Conservation (phyloP, 352 stramenopile species). For the Phytopythium cucurbitacearum region DNA sequence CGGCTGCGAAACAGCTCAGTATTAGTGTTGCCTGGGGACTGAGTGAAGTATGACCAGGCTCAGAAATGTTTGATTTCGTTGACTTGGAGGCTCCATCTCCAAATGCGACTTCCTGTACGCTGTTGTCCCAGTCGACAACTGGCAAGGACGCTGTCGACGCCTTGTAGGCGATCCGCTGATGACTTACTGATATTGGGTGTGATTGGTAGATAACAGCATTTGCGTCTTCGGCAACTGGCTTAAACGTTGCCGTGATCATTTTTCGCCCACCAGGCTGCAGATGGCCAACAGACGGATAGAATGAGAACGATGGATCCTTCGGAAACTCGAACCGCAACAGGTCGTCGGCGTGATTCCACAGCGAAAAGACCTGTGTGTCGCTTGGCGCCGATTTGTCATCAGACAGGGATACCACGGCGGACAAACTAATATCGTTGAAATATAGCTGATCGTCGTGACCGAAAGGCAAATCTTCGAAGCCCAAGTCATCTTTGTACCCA, state of each 20-base stretch:
- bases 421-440: slow-evolving; percentile 84
- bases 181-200: slow-evolving; percentile 33
- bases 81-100: slow-evolving; percentile 10
- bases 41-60: slow-evolving; percentile 47
- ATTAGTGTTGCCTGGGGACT: slow-evolving; percentile 27
- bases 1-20: slow-evolving; percentile 62
- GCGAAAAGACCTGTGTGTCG: slow-evolving; percentile 67
- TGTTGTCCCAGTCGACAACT: slow-evolving; percentile 76
- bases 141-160: slow-evolving; percentile 5
- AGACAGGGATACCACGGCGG: slow-evolving; percentile 3
- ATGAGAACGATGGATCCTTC: slow-evolving; percentile 50
- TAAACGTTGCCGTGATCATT: slow-evolving; percentile 73
- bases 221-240: slow-evolving; percentile 14
- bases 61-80: slow-evolving; percentile 21
- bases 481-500: slow-evolving; percentile 81
- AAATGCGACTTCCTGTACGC: slow-evolving; percentile 57
- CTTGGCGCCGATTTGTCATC: background rate
- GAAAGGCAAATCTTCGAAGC: slow-evolving; percentile 84
- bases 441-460: slow-evolving; percentile 73
- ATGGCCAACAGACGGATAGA: slow-evolving; percentile 72
- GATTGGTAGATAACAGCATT: slow-evolving; percentile 32
- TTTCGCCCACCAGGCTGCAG: slow-evolving; percentile 53
- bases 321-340: slow-evolving; percentile 76
- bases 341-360: slow-evolving; percentile 63
- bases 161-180: slow-evolving; percentile 57